Percentiles rank a stretch among this genome's conserved stretches.
Conservation (phyloP, 2,329 filamentous ascomycete genomes). For the Plenodomus lindquistii region DNA sequence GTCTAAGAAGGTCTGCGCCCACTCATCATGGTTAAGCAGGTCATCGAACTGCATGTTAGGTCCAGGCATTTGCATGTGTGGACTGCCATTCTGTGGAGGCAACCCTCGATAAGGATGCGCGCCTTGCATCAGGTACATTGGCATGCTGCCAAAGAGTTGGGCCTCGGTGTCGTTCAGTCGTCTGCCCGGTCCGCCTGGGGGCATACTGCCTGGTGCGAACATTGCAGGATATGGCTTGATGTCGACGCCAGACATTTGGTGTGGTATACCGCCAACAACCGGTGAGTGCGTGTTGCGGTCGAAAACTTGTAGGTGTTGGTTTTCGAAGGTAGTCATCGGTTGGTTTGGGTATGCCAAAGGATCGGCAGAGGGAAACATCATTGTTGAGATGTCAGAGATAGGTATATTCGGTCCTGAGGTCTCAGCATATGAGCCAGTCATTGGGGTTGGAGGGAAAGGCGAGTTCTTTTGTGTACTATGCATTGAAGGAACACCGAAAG, state of each 20-base stretch:
- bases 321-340: constrained; percentile 64
- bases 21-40: constrained; percentile 45
- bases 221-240: constrained; percentile 30
- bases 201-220: constrained; percentile 26
- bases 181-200: constrained; percentile 12
- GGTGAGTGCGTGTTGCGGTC: constrained; percentile 28
- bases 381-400: constrained; percentile 71
- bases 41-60: constrained; percentile 42
- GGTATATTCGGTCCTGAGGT: constrained; percentile 46
- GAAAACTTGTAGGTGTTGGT: constrained; percentile 40
- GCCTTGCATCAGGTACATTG: constrained; percentile 69
- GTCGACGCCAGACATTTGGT: constrained; percentile 28
- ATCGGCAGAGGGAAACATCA: constrained; percentile 81
- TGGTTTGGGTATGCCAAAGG: constrained; percentile 81
- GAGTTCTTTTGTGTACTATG: constrained; percentile 31
- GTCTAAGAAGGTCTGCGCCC: constrained; percentile 46
- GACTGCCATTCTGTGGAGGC: constrained; percentile 28
- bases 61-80: constrained; percentile 25
- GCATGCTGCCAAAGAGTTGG: constrained; percentile 71
- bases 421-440: constrained; percentile 36
- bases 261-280: constrained; percentile 19
- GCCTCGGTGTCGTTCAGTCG: constrained; percentile 66
- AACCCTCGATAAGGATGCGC: constrained; percentile 28
- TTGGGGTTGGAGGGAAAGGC: constrained; percentile 33
- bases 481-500: constrained; percentile 27